These are phyloP conservation scores for Nakazawaea sp. DNA, from an alignment of 805 yeast species.

Conservation along the genomic window DNA sequence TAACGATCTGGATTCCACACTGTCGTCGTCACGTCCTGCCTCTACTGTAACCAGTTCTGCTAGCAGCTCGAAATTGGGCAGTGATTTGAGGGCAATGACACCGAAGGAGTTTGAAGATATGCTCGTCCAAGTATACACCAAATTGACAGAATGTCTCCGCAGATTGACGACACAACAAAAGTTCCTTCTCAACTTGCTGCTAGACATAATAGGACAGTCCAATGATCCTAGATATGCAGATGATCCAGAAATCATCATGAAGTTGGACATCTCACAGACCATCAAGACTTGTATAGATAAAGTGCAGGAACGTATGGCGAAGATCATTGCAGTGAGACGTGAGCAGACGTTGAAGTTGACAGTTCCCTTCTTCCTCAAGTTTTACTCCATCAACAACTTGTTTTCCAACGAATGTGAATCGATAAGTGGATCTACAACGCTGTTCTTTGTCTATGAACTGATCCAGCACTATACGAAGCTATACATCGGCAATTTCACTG, in stretches of 20 bases:
- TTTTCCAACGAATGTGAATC: slow-evolving; percentile 82
- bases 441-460: slow-evolving; percentile 58
- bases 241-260: slow-evolving; percentile 36
- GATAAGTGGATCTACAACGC: slow-evolving; percentile 59
- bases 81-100: slow-evolving; percentile 56
- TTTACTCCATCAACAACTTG: slow-evolving; percentile 58
- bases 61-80: slow-evolving; percentile 17
- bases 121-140: slow-evolving; percentile 53
- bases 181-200: slow-evolving; percentile 62
- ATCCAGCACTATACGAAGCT: slow-evolving; percentile 59
- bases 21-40: slow-evolving; percentile 13
- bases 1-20: slow-evolving; percentile 10
- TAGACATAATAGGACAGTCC: slow-evolving; percentile 30
- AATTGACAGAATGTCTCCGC: slow-evolving; percentile 65
- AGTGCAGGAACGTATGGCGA: slow-evolving; percentile 71
- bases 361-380: slow-evolving; percentile 54
- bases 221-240: slow-evolving; percentile 17
- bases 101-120: slow-evolving; percentile 71
- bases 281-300: slow-evolving; percentile 63
- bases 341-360: slow-evolving; percentile 57
- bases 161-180: slow-evolving; percentile 77
- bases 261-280: slow-evolving; percentile 59
- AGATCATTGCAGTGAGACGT: slow-evolving; percentile 69
- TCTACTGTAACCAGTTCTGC: slow-evolving; percentile 17
- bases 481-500: slow-evolving; percentile 51